Percentiles rank a stretch among this genome's conserved stretches.
These are phyloP conservation scores for Phytopythium cucurbitacearum DNA, from an alignment of 352 stramenopile species.

Conservation along the genomic window DNA sequence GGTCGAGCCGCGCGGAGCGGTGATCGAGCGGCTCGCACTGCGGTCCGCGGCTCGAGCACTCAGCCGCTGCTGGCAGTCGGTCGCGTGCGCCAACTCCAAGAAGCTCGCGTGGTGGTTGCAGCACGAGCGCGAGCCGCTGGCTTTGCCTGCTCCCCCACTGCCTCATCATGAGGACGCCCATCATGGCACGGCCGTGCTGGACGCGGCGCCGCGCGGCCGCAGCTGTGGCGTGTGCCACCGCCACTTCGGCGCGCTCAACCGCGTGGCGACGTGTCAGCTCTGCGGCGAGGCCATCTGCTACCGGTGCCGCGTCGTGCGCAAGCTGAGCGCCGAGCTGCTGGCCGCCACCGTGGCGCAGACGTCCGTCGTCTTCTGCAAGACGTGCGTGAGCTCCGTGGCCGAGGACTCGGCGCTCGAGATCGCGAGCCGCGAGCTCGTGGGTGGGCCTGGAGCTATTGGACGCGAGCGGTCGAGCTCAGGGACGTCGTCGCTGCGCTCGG, in stretches of 20 bases:
- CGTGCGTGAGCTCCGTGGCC: conserved; percentile 44
- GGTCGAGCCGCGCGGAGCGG: conserved; percentile 34
- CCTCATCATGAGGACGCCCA: too few species aligned
- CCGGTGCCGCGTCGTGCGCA: conserved; percentile 38
- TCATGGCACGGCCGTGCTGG: conserved; percentile 2
- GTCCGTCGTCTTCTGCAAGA: conserved; percentile 61
- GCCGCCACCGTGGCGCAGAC: conserved; percentile 36
- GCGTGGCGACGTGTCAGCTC: conserved; percentile 30
- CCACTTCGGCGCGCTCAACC: conserved; percentile 26
- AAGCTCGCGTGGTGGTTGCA: conserved; percentile 58
- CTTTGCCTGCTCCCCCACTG: too few species aligned
- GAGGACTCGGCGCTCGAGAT: conserved; percentile 59
- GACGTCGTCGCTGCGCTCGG: conserved; percentile 9
- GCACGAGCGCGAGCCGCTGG: conserved; percentile 18
- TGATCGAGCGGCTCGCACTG: conserved; percentile 40
- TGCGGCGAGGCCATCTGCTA: conserved; percentile 38
- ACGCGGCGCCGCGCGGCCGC: conserved; percentile 5
- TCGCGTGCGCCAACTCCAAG: conserved; percentile 62
- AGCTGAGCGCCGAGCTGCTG: conserved; percentile 39
- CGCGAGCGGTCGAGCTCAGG: conserved; percentile 34
- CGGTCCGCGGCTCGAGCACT: conserved; percentile 33
- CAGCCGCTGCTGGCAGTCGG: conserved; percentile 60
- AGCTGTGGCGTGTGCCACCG: conserved; percentile 30
- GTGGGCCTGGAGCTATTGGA: conserved; percentile 1
- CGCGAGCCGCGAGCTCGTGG: conserved; percentile 34